These are phyloP conservation scores for Agrocybe praecox DNA, from an alignment of 768 basidiomycete species.

Conservation along the genomic window DNA sequence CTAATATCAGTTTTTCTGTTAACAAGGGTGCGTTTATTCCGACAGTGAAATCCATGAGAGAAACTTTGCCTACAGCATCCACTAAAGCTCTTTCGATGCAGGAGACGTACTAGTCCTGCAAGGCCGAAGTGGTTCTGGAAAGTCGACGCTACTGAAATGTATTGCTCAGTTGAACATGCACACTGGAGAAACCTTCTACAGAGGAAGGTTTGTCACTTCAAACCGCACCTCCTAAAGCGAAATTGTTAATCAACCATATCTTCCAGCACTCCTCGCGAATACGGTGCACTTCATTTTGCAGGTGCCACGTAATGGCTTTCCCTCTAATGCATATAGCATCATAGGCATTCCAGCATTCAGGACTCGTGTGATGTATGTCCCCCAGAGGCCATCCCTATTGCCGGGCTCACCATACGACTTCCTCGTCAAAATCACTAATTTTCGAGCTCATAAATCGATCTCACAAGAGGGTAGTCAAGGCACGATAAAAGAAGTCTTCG, in stretches of 20 bases:
- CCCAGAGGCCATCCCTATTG: constrained; percentile 86
- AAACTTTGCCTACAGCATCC: neutral
- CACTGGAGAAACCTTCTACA: constrained; percentile 61
- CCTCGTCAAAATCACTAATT: constrained; percentile 54
- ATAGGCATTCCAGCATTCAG: constrained; percentile 75
- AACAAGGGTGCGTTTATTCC: constrained; percentile 44
- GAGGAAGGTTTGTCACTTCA: constrained; percentile 54
- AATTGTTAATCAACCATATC: neutral
- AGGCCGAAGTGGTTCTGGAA: constrained; percentile 81
- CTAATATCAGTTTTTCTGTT: constrained; percentile 61
- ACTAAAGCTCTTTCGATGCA: constrained; percentile 12
- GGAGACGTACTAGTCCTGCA: constrained; percentile 78
- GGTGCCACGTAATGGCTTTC: neutral
- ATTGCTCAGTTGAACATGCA: constrained; percentile 79
- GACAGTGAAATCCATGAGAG: neutral
- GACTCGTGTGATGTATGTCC: constrained; percentile 82
- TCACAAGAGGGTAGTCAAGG: constrained; percentile 20
- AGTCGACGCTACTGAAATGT: constrained; percentile 83
- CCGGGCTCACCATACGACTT: constrained; percentile 81
- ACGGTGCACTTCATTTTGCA: constrained; percentile 30
- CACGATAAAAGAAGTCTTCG: constrained; percentile 17
- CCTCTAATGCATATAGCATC: neutral
- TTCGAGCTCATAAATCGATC: constrained; percentile 44
- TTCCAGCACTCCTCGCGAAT: constrained; percentile 49
- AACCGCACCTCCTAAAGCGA: neutral